Evolutionary conservation across 306 rosid genomes (phyloP).

Genomic region (Dryas octopetala): DNA sequence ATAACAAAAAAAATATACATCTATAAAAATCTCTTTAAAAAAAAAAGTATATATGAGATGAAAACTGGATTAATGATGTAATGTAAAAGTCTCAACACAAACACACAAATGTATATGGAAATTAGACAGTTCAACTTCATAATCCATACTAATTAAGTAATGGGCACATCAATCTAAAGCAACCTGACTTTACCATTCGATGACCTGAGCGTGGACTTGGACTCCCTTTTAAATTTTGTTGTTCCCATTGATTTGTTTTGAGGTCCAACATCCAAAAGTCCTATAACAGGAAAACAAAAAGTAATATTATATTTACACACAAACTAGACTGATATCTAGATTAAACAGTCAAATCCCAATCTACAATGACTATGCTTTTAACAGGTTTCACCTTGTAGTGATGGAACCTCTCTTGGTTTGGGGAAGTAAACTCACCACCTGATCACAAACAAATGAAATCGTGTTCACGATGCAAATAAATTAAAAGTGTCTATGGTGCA

Average conservation of each 20-base stretch:
- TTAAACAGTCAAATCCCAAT: conserved; percentile 25
- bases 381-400: conserved; percentile 79
- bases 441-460: conserved; percentile 17
- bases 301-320: conserved; percentile 7
- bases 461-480: neutral
- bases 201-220: conserved; percentile 99
- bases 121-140: neutral
- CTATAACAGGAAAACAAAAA: conserved; percentile 39
- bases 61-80: neutral
- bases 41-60: neutral
- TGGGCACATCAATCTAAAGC: conserved; percentile 11
- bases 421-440: conserved; percentile 99
- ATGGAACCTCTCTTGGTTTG: conserved; percentile 97
- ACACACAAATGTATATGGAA: neutral
- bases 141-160: neutral
- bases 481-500: neutral
- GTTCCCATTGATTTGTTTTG: conserved; percentile 98
- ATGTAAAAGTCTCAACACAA: neutral
- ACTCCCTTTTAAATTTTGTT: conserved; percentile 79
- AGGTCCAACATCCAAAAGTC: conserved; percentile 97
- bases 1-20: conserved; percentile 21
- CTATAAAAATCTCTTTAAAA: neutral
- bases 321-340: neutral
- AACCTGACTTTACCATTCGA: conserved; percentile 72
- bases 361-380: conserved; percentile 15